A percentile compares a stretch with the other conserved stretches of the same genome.
These are phyloP conservation scores for Pestalotiopsis sp. DNA, from an alignment of 2,329 filamentous ascomycete species.

Conservation along the genomic window DNA sequence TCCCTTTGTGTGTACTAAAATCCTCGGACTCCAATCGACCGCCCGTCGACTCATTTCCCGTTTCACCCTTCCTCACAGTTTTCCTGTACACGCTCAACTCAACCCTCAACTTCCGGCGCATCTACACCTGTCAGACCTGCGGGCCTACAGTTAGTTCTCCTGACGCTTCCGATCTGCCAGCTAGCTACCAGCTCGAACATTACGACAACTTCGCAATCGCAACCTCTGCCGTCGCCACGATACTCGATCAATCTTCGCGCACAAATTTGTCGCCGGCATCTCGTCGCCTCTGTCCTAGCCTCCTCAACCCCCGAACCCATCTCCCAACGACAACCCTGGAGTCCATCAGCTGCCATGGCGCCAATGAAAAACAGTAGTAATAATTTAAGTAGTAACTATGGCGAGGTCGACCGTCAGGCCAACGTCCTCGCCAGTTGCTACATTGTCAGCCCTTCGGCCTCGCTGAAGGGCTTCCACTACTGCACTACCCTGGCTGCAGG, in stretches of 20 bases:
- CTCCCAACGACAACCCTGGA: slow-evolving; percentile 14
- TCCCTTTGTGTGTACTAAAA: background rate
- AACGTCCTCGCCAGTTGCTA: slow-evolving; percentile 93
- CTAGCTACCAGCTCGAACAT: background rate
- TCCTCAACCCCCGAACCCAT: background rate
- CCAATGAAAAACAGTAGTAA: slow-evolving; percentile 73
- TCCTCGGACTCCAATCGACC: background rate
- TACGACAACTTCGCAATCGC: background rate
- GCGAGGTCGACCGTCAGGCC: slow-evolving; percentile 67
- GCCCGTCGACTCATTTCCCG: background rate
- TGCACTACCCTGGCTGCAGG: slow-evolving; percentile 89
- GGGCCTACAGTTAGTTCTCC: background rate
- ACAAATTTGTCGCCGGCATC: background rate
- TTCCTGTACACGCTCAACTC: background rate
- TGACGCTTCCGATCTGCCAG: background rate
- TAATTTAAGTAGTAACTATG: slow-evolving; percentile 80
- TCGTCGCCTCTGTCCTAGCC: background rate
- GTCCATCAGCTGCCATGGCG: slow-evolving; percentile 51
- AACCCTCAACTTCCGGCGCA: background rate
- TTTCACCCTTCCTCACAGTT: background rate
- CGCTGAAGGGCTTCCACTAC: slow-evolving; percentile 87
- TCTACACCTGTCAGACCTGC: background rate
- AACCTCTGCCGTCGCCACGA: background rate
- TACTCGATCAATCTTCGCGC: background rate
- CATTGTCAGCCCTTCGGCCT: slow-evolving; percentile 73